Conservation (phyloP, 1,284 basidiomycete species). For the Wallemia ichthyophaga region DNA sequence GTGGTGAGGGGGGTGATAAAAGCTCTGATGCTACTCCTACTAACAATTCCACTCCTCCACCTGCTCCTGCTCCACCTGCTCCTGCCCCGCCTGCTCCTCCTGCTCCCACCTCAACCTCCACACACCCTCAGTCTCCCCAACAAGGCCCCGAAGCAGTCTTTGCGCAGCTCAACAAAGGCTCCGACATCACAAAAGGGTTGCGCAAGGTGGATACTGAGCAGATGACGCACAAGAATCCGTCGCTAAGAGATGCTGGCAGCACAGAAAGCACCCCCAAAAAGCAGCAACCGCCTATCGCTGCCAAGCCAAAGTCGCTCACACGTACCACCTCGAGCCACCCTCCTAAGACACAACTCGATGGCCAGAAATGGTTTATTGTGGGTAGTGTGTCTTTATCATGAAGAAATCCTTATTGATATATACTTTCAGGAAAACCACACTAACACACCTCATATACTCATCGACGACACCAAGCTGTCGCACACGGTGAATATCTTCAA, state of each 20-base stretch:
- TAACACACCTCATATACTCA: slow-evolving; percentile 37
- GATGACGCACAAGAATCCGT: slow-evolving; percentile 98
- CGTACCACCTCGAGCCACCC: too few species aligned
- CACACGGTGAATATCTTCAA: slow-evolving; percentile 73
- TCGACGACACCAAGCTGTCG: slow-evolving; percentile 47
- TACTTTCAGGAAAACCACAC: slow-evolving; percentile 60
- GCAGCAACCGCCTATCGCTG: slow-evolving; percentile 39
- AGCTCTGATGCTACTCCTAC: slow-evolving; percentile 10
- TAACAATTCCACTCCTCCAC: slow-evolving; percentile 22
- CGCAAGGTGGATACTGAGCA: slow-evolving; percentile 83
- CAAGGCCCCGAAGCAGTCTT: slow-evolving; percentile 59
- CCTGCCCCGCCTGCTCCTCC: slow-evolving; percentile 18
- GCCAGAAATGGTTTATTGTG: slow-evolving; percentile 79
- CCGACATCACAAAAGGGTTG: slow-evolving; percentile 60
- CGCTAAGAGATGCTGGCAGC: slow-evolving; percentile 30
- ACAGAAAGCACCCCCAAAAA: slow-evolving; percentile 27
- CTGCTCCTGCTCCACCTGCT: slow-evolving; percentile 26
- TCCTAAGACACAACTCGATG: slow-evolving; percentile 21
- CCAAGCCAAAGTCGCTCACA: slow-evolving; percentile 44
- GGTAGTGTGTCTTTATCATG: slow-evolving; percentile 13
- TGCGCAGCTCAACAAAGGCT: slow-evolving; percentile 66
- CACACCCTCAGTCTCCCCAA: slow-evolving; percentile 14
- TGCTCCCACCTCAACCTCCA: slow-evolving; percentile 16
- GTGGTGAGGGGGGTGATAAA: slow-evolving; percentile 9
- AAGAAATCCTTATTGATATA: not conserved